Percentiles rank a stretch among this genome's conserved stretches.
phyloP scores from a whole-genome alignment of 2,329 filamentous ascomycete genomes.

The Alternaria arborescens region DNA sequence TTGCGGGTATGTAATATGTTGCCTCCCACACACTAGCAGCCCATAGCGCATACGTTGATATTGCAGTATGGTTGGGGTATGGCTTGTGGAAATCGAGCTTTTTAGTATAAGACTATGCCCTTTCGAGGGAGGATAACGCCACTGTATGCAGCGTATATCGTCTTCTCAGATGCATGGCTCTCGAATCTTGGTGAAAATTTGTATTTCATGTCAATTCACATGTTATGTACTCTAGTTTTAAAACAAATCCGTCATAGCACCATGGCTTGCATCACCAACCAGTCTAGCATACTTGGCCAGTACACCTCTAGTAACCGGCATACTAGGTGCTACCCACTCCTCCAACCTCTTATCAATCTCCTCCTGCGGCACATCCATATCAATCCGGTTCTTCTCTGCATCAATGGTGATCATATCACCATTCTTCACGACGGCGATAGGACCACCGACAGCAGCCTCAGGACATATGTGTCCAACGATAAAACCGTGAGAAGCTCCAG shows the following conservation, averaged over 20 bases:
- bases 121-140: too few relatives aligned
- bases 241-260: conserved; percentile 85
- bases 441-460: conserved; percentile 87
- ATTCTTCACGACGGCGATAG: conserved; percentile 81
- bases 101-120: background rate
- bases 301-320: conserved; percentile 79
- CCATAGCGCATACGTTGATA: too few relatives aligned
- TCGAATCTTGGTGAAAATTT: background rate
- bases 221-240: conserved; percentile 31
- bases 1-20: too few relatives aligned
- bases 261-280: conserved; percentile 90
- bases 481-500: conserved; percentile 87
- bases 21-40: too few relatives aligned
- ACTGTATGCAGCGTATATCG: background rate
- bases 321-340: conserved; percentile 75
- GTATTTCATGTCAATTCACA: background rate
- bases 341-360: conserved; percentile 72
- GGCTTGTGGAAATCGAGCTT: background rate
- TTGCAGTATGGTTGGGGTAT: background rate
- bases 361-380: conserved; percentile 75
- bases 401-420: conserved; percentile 89
- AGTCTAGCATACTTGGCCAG: conserved; percentile 89
- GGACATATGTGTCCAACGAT: conserved; percentile 94
- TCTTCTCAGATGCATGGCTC: background rate
- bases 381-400: conserved; percentile 75